Base-by-base conservation (phyloP, 2,329 filamentous ascomycete species). In the Fusarium acutatum region DNA sequence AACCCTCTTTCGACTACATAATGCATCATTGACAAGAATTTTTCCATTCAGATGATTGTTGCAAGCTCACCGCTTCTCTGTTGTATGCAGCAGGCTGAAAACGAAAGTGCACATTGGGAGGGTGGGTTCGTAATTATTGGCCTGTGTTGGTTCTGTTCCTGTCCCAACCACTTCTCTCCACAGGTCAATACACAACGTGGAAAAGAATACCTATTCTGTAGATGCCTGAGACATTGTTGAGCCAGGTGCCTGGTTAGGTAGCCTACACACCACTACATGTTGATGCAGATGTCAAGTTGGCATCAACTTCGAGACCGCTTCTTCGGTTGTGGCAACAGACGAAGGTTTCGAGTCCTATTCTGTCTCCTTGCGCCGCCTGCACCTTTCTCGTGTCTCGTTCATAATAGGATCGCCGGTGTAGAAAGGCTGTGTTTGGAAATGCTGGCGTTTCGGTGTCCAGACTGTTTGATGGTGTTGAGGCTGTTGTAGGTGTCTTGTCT, bases 281-380 rank as follows among this genome's bases (percentile, higher is more conserved):
- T 46, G 30, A 26, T 65, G 67, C 65, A 69, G 68, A 65, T 43
- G 52, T 70, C 59, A 69, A 65, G 56, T 63, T 53, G 52, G 69
- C 59, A 43, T 65, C 47, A 34, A 24, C 44, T 40, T n/a, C 9
- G 41, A 59, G 46, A 69, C 67, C 67, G 67, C 59, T 50, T 47
- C 37, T 70, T 65, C 26, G 28, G 32, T 13, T 26, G 24, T 14
- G 26, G n/a, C 41, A 30, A 43, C 40, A 59, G 52, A 58, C 50
- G 52, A 52, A 70, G 40, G 47, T 41, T 46, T 35, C 47, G 18
- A 32, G 41, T 26, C 22, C 9, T 53, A 17, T 49, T 46, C 10
- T 40, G 9, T n/a, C 20, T 20, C 12, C 22, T 18, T 32, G 7
- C 53, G 13, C 30, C 13, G 34, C 28, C 30, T 53, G 59, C 58